Evolutionary conservation across 257 asterid species (phyloP).

Genomic region (Haberlea rhodopensis): DNA sequence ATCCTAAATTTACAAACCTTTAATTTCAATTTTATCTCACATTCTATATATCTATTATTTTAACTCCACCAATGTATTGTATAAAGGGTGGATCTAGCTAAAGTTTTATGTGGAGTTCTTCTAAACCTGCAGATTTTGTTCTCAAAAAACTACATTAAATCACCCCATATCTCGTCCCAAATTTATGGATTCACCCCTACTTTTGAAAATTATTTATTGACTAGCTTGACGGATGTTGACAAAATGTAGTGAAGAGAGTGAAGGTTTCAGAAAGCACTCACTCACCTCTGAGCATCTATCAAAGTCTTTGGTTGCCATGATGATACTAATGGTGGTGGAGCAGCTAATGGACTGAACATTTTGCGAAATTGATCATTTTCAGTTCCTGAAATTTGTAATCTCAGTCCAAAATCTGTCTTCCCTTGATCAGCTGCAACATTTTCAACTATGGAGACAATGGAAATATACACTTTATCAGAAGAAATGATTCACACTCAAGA

Average conservation of each 20-base stretch:
- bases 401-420: conserved; percentile 34
- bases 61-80: no score
- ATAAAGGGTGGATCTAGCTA: no score
- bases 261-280: conserved; percentile 30
- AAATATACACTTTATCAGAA: conserved; percentile 14
- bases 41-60: no score
- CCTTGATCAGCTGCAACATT: conserved; percentile 37
- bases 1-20: no score
- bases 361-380: conserved; percentile 30
- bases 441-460: conserved; percentile 2
- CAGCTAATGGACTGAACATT: conserved; percentile 6
- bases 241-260: conserved; percentile 9
- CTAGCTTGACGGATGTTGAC: neutral
- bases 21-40: no score
- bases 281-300: conserved; percentile 53
- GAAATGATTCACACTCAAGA: conserved; percentile 17
- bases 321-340: conserved; percentile 27
- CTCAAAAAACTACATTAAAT: no score
- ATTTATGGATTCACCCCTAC: no score
- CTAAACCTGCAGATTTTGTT: no score
- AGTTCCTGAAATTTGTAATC: conserved; percentile 34
- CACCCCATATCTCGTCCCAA: no score
- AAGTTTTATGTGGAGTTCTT: no score
- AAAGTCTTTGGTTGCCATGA: conserved; percentile 36
- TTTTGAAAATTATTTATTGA: neutral